Base-by-base conservation (phyloP, 345 rosid genomes). In the Noccaea bulbosa region DNA sequence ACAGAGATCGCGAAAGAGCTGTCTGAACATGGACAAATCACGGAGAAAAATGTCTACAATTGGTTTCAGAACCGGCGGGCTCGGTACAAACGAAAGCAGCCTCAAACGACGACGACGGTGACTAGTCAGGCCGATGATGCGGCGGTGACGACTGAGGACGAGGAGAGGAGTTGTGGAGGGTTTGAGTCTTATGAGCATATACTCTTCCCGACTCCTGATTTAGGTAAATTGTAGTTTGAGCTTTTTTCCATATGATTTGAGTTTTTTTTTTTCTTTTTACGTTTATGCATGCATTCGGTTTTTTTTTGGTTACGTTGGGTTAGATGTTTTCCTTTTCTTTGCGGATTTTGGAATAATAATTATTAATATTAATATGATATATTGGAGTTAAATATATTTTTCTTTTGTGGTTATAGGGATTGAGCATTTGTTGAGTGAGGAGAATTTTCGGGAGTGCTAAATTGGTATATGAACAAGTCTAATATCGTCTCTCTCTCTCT, bases 11-110 rank as follows among this genome's bases (percentile, higher is more conserved):
- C 92, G 0, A n/a, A 54, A n/a, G 82, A 86, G 57, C 75, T 90
- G 46, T 71, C 74, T 3, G 73, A 82, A 7, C 86, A 86, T 16
- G 96, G 94, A 27, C 86, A 77, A 12, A 78, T 86, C 52, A 71
- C 85, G 0, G 96, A 88, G 75, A 79, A 83, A 6, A 88, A 83
- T 80, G 90, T 90, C 2, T 88, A 88, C 62, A 86, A 88, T 38
- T 90, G 92, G 96, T 88, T 88, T 66, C 93, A 88, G 58, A 90
- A 90, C 67, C 69, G 96, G 24, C 77, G 90, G 58, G 96, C 94
- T 65, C 84, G 94, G 35, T 75, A 85, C 0, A 90, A 90, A 54
- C 80, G 87, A 61, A 88, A 86, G 73, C 82, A 80, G 50, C 55
- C 62, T 24, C 72, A 9, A 32, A 35, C 63, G 11, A 61, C 9